Conservation (phyloP, 2,329 filamentous ascomycete species). For the Pseudofabraea citricarpa region DNA sequence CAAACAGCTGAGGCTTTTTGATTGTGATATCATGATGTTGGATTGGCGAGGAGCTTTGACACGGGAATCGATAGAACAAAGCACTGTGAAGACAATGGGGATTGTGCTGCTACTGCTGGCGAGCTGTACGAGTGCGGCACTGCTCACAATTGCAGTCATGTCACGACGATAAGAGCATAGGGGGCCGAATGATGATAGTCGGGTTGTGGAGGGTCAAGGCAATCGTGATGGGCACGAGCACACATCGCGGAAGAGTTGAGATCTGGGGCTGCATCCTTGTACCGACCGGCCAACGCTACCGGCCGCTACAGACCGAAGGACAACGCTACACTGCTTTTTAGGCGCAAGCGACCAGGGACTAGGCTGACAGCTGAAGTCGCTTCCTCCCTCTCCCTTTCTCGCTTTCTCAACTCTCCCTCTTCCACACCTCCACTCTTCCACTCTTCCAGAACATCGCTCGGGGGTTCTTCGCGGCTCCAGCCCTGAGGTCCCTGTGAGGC, state of each 20-base stretch:
- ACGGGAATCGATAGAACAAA: too few species aligned
- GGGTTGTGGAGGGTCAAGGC: not conserved
- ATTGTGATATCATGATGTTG: conserved; percentile 2
- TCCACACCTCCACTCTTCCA: not conserved
- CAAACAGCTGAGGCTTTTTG: conserved; percentile 1
- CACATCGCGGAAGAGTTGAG: not conserved
- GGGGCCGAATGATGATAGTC: too few species aligned
- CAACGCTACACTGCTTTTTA: too few species aligned
- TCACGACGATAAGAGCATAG: too few species aligned
- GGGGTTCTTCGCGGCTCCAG: not conserved
- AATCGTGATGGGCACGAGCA: not conserved
- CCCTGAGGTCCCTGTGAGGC: not conserved
- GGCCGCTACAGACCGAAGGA: not conserved
- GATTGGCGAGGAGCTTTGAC: not conserved
- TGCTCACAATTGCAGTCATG: too few species aligned
- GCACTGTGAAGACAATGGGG: not conserved
- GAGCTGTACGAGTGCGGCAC: not conserved
- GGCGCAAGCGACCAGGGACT: too few species aligned
- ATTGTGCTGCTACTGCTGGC: not conserved
- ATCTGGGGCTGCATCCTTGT: not conserved
- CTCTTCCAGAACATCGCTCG: not conserved
- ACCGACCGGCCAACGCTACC: not conserved
- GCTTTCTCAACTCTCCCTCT: not conserved
- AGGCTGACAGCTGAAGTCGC: not conserved
- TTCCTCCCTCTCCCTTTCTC: not conserved